A percentile compares a stretch with the other conserved stretches of the same genome.
These are phyloP conservation scores for Flaveria robusta DNA, from an alignment of 129 eudicot species.

Conservation along the genomic window DNA sequence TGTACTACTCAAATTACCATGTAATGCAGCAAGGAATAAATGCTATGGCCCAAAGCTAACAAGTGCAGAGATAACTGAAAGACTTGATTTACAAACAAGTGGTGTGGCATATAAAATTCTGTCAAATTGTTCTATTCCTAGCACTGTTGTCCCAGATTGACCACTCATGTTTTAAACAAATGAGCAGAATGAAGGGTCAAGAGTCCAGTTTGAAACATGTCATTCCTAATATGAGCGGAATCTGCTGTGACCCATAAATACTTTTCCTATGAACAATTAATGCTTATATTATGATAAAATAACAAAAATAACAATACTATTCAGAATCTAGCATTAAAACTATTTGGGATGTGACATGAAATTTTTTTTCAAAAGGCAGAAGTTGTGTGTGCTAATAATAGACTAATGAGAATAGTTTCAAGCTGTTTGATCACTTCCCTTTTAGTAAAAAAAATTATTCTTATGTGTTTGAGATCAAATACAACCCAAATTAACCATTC, in stretches of 20 bases:
- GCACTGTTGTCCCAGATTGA: too few relatives aligned
- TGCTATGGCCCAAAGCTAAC: too few relatives aligned
- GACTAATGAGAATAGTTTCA: neutral
- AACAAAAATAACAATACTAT: neutral
- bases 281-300: neutral
- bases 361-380: too few relatives aligned
- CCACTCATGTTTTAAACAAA: too few relatives aligned
- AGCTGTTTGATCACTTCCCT: neutral
- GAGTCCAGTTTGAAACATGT: neutral
- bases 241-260: neutral
- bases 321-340: neutral
- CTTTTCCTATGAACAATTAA: too few relatives aligned
- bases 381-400: too few relatives aligned
- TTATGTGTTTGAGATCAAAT: neutral
- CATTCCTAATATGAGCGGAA: neutral
- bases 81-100: too few relatives aligned
- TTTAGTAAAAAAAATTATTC: too few relatives aligned
- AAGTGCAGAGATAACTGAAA: too few relatives aligned
- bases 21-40: neutral
- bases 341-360: neutral
- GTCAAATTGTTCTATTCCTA: too few relatives aligned
- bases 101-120: too few relatives aligned
- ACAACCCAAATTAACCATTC: neutral
- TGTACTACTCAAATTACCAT: neutral
- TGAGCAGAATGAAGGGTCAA: neutral